phyloP scores from a whole-genome alignment of 1,284 basidiomycete species.

The Inonotus obliquus region DNA sequence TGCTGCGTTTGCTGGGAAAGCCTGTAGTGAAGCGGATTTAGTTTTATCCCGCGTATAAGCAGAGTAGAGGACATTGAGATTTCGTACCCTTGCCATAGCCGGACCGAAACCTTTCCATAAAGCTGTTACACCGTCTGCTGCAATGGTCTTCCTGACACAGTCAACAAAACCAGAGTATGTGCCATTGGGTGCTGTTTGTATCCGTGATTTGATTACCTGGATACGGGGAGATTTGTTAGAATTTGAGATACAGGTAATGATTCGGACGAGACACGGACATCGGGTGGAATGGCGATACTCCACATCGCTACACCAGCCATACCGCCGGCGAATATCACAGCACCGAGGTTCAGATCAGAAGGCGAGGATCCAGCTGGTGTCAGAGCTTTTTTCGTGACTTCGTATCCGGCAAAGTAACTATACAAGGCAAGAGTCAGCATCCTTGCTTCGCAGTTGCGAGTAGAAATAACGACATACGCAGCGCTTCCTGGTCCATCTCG shows the following conservation, averaged over 20 bases:
- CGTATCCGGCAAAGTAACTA: slow-evolving; percentile 97
- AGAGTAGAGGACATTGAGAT: slow-evolving; percentile 23
- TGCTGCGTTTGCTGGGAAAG: slow-evolving; percentile 94
- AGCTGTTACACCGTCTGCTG: slow-evolving; percentile 84
- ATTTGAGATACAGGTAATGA: slow-evolving; percentile 3
- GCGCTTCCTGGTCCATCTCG: slow-evolving; percentile 97
- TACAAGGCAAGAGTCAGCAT: slow-evolving; percentile 9
- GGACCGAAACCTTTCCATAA: slow-evolving; percentile 98
- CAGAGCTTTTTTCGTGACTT: slow-evolving; percentile 85
- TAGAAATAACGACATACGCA: slow-evolving; percentile 57
- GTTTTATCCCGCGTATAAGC: background rate
- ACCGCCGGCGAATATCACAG: slow-evolving; percentile 90
- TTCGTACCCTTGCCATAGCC: slow-evolving; percentile 81
- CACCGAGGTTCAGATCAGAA: slow-evolving; percentile 81
- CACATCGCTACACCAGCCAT: slow-evolving; percentile 98
- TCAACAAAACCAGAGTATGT: slow-evolving; percentile 95
- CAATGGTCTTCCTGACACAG: slow-evolving; percentile 89
- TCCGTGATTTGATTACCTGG: slow-evolving; percentile 91
- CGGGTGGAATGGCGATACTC: slow-evolving; percentile 91
- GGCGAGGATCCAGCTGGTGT: slow-evolving; percentile 74
- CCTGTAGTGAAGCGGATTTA: slow-evolving; percentile 38
- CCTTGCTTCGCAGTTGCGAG: background rate
- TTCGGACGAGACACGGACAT: slow-evolving; percentile 49
- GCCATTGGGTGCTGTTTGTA: slow-evolving; percentile 95
- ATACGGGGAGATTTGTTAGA: slow-evolving; percentile 7